phyloP scores from a whole-genome alignment of 306 rosid genomes.

The Acmispon strigosus region DNA sequence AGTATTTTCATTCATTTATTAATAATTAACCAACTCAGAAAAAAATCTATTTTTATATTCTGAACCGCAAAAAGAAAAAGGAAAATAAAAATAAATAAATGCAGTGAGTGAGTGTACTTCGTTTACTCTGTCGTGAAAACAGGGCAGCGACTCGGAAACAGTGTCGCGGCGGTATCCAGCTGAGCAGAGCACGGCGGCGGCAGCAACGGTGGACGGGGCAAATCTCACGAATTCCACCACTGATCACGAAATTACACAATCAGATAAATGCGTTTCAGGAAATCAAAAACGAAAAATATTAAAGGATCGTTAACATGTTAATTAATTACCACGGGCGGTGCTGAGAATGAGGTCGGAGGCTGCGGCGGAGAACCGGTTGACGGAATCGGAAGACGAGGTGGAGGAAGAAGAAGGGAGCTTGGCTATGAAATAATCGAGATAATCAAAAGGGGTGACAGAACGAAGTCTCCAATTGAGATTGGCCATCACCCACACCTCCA shows the following conservation, averaged over 20 bases:
- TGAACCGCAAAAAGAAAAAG: background rate
- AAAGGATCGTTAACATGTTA: too few relatives aligned
- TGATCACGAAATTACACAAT: constrained; percentile 17
- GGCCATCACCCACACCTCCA: constrained; percentile 63
- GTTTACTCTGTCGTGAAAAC: constrained; percentile 34
- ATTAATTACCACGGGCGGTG: constrained; percentile 46
- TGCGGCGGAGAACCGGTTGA: constrained; percentile 4
- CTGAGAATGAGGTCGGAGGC: constrained; percentile 48
- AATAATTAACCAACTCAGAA: background rate
- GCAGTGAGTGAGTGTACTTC: constrained; percentile 14
- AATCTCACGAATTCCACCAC: constrained; percentile 52
- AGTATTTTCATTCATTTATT: background rate
- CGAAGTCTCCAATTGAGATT: constrained; percentile 62
- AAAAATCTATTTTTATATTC: background rate
- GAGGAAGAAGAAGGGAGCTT: constrained; percentile 37
- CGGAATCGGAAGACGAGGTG: constrained; percentile 14
- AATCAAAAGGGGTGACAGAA: constrained; percentile 72
- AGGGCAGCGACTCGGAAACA: background rate
- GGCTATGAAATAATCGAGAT: constrained; percentile 43
- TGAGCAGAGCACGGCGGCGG: constrained; percentile 64
- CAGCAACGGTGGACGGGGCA: constrained; percentile 55
- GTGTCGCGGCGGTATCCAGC: constrained; percentile 2
- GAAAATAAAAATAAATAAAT: too few relatives aligned
- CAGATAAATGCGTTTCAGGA: background rate
- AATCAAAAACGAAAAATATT: background rate